Evolutionary conservation across 768 basidiomycete species (phyloP), one percentile per base, ranked within the genome.

Genomic region (Nevesoporus exiguus): DNA sequence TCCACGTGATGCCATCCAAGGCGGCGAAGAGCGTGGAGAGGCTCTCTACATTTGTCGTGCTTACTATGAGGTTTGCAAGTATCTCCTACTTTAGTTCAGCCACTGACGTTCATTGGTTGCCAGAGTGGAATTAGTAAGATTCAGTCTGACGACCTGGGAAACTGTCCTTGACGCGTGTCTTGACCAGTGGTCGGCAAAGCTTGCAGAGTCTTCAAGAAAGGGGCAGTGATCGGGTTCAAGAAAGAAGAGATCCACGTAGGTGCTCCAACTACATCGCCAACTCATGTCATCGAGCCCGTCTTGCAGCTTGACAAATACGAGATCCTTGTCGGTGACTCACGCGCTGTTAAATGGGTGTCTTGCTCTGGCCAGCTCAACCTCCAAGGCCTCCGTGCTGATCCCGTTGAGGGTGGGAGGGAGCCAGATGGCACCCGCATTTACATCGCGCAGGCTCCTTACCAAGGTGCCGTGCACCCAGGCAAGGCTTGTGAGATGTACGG

Each of bases 361-460:
- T 59, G 68, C 46, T 68, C 69, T 31, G 84, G 83, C 25, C 67
- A 63, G 7, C 57, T 88, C 53, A 73, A 81, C 49, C 52, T 80
- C 31, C 42, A 62, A 1, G 51, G 60, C 34, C 77, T 87, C 30
- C 72, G 78, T 44, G 69, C 69, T 44, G 68, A 56, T 5, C 85
- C 85, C 1, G 84, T 90, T 33, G 85, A 88, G 55, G 88, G 83
- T 46, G 88, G 88, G 3, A 73, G 68, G 27, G 88, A 90, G 64
- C 72, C 75, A 14, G 76, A 84, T 53, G 85, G 85, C n/a, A 73
- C 76, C 1, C 75, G 73, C 7, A 72, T 88, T 17, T 88, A 79
- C 66, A 73, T 90, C 52, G 82, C 79, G 6, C 77, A 81, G 61
- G 87, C 84, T 3, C 71, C 74, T 11, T 65, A 84, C 70, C 71